phyloP scores from a whole-genome alignment of 2,329 filamentous ascomycete genomes.

The Neophaeococcomyces aloes region DNA sequence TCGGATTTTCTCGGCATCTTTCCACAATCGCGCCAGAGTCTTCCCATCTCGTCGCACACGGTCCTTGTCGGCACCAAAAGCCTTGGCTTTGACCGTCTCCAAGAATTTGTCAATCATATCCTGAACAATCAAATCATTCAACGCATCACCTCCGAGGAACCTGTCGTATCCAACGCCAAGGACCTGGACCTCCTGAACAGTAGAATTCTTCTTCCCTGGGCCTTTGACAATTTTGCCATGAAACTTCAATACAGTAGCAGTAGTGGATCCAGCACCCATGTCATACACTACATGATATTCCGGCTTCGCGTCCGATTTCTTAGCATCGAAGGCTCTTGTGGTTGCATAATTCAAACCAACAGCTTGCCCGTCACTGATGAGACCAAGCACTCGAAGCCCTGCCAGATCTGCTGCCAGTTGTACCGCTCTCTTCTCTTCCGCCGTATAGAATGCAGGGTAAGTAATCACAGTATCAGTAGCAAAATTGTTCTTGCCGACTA shows the following conservation, averaged over 20 bases:
- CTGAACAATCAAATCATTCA: constrained; percentile 80
- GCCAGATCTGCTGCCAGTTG: constrained; percentile 77
- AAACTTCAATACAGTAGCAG: constrained; percentile 80
- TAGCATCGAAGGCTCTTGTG: constrained; percentile 73
- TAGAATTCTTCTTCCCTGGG: constrained; percentile 88
- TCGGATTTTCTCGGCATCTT: constrained; percentile 76
- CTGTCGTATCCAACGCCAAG: constrained; percentile 80
- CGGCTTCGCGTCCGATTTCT: constrained; percentile 71
- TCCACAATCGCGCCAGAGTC: constrained; percentile 79
- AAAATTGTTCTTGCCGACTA: constrained; percentile 64
- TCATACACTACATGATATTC: constrained; percentile 93
- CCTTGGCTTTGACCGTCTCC: constrained; percentile 48
- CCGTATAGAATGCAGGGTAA: constrained; percentile 78
- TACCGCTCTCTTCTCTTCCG: constrained; percentile 79
- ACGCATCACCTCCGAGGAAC: constrained; percentile 75
- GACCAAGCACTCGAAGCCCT: constrained; percentile 70
- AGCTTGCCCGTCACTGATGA: constrained; percentile 82
- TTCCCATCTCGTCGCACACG: constrained; percentile 66
- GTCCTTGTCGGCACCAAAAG: constrained; percentile 45
- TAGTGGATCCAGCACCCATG: constrained; percentile 93
- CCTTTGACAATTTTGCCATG: constrained; percentile 86
- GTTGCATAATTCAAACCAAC: constrained; percentile 95
- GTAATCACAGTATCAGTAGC: constrained; percentile 82
- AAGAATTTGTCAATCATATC: constrained; percentile 78
- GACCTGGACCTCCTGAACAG: constrained; percentile 86